Percentiles rank a stretch among this genome's conserved stretches.
These are phyloP conservation scores for Excoecaria cochinchinensis DNA, from an alignment of 345 rosid species.

Conservation along the genomic window DNA sequence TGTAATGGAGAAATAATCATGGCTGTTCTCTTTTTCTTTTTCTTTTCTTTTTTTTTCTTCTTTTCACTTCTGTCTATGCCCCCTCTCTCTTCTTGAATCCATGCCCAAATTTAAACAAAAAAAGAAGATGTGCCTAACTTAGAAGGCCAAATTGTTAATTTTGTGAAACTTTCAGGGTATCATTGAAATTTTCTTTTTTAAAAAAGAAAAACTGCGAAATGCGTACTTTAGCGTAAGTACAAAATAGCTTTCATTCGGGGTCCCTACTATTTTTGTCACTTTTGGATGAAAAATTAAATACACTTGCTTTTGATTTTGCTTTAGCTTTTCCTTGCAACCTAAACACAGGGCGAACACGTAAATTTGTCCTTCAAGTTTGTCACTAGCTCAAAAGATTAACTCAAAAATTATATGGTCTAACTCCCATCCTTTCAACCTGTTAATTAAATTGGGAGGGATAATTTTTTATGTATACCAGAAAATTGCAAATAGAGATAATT, in stretches of 20 bases:
- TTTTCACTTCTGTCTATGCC: not conserved
- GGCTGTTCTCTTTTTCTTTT: not conserved
- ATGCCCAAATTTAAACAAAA: not conserved
- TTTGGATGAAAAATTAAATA: not conserved
- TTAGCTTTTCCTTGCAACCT: no score
- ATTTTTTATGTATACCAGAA: no score
- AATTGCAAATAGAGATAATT: no score
- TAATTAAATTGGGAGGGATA: no score
- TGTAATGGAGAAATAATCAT: conserved; percentile 36
- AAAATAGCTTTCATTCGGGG: not conserved
- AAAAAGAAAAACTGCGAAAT: not conserved
- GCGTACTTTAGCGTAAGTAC: not conserved
- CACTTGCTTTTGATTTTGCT: not conserved
- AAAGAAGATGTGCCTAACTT: not conserved
- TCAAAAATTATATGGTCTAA: no score
- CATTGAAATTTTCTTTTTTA: not conserved
- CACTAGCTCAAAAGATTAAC: no score
- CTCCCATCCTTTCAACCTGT: no score
- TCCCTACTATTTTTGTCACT: not conserved
- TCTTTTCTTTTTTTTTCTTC: not conserved
- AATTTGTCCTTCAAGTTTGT: no score
- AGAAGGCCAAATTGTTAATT: not conserved
- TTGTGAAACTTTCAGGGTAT: not conserved
- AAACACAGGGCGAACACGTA: conserved; percentile 3
- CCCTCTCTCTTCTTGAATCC: not conserved